A percentile compares a stretch with the other conserved stretches of the same genome.
Conservation (phyloP, 2,329 filamentous ascomycete species). For the Apiospora malaysiana region DNA sequence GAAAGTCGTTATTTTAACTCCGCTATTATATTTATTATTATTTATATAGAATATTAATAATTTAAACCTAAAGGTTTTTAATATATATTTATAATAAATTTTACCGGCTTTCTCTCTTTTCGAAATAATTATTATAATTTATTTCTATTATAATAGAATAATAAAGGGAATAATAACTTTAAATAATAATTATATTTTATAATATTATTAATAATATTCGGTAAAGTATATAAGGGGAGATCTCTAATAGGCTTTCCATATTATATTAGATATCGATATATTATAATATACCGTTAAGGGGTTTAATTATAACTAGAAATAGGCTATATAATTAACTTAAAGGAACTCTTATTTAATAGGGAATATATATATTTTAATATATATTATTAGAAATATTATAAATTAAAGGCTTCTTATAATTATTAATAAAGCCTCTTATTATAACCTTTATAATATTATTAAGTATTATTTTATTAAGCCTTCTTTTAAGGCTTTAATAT, state of each 20-base stretch:
- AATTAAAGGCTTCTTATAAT: no score
- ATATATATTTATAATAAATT: neutral
- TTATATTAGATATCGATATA: neutral
- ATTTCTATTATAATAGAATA: neutral
- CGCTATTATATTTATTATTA: neutral
- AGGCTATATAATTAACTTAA: neutral
- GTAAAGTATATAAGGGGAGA: neutral
- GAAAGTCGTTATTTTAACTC: neutral
- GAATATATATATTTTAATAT: neutral
- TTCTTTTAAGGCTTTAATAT: neutral
- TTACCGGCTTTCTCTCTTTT: neutral
- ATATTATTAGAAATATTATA: neutral
- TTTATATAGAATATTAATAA: neutral
- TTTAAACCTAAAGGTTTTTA: no score
- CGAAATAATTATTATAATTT: neutral
- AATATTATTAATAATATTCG: neutral
- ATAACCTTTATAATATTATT: no score
- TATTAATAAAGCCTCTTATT: neutral
- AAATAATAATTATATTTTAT: neutral
- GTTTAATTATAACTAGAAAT: neutral
- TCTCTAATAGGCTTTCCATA: neutral
- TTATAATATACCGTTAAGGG: neutral
- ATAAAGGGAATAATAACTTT: neutral
- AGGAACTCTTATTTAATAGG: neutral
- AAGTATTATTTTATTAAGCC: neutral